Percentiles rank a stretch among this genome's conserved stretches.
phyloP scores from a whole-genome alignment of 768 basidiomycete genomes.

The Kwoniella dejecticola region DNA sequence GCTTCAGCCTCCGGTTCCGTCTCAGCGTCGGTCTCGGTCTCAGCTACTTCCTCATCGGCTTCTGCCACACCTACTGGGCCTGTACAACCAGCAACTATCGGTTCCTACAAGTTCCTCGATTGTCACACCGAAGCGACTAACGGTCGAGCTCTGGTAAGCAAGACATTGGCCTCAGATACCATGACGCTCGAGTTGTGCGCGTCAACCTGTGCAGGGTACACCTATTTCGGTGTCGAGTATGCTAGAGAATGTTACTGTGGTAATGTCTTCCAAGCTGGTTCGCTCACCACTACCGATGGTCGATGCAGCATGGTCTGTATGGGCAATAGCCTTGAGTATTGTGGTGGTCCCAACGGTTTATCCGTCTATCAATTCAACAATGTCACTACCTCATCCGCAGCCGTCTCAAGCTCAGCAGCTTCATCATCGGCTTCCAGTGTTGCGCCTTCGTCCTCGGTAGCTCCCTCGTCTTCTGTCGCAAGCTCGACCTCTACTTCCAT shows the following conservation, averaged over 20 bases:
- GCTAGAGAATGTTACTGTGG: slow-evolving; percentile 62
- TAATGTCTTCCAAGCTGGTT: slow-evolving; percentile 66
- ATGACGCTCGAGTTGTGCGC: slow-evolving; percentile 70
- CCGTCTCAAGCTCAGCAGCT: not conserved
- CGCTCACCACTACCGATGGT: slow-evolving; percentile 58
- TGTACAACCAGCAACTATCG: slow-evolving; percentile 24
- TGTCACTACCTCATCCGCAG: not conserved
- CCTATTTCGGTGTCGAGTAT: slow-evolving; percentile 71
- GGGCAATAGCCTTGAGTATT: slow-evolving; percentile 56
- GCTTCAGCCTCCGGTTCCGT: not conserved
- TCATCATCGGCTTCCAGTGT: too few species aligned
- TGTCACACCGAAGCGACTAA: slow-evolving; percentile 40
- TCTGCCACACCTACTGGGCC: slow-evolving; percentile 29
- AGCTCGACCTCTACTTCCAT: slow-evolving; percentile 14
- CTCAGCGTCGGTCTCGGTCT: slow-evolving; percentile 1
- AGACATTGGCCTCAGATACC: slow-evolving; percentile 54
- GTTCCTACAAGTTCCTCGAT: slow-evolving; percentile 39
- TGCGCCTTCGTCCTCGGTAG: not conserved
- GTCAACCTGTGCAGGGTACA: slow-evolving; percentile 64
- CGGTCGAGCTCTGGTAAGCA: slow-evolving; percentile 35
- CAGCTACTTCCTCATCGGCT: slow-evolving; percentile 3
- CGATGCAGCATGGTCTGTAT: slow-evolving; percentile 72
- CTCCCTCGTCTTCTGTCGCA: slow-evolving; percentile 4
- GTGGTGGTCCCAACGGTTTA: slow-evolving; percentile 40
- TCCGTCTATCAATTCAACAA: slow-evolving; percentile 24